Evolutionary conservation across 495 filamentous ascomycete species (phyloP).

Genomic region (Penicillium diatomitis): DNA sequence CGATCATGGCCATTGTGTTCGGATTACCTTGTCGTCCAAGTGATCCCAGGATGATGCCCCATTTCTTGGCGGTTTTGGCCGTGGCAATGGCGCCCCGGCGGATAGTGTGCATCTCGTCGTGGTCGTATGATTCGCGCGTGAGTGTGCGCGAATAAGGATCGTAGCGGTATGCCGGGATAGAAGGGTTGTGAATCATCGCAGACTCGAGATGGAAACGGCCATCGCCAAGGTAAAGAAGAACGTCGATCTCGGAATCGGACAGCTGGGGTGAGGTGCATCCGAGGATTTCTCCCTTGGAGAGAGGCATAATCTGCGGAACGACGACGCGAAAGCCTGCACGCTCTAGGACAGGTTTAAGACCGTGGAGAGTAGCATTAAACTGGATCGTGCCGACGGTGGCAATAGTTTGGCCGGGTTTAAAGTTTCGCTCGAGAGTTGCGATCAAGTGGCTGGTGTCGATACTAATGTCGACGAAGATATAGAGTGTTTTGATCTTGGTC

Average conservation of each 20-base stretch:
- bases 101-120: slow-evolving; percentile 77
- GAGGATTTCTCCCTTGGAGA: slow-evolving; percentile 89
- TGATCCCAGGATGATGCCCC: slow-evolving; percentile 90
- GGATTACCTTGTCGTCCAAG: slow-evolving; percentile 93
- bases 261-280: slow-evolving; percentile 89
- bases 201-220: slow-evolving; percentile 95
- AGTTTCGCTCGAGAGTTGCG: slow-evolving; percentile 82
- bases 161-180: slow-evolving; percentile 85
- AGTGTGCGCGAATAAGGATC: slow-evolving; percentile 91
- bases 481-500: slow-evolving; percentile 89
- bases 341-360: slow-evolving; percentile 63
- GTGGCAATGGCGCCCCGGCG: slow-evolving; percentile 65
- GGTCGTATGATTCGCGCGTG: slow-evolving; percentile 81
- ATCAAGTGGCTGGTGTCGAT: slow-evolving; percentile 85
- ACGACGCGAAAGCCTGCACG: slow-evolving; percentile 71
- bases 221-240: slow-evolving; percentile 89
- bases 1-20: slow-evolving; percentile 79
- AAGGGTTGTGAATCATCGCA: slow-evolving; percentile 96
- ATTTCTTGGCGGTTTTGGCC: slow-evolving; percentile 70
- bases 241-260: slow-evolving; percentile 47
- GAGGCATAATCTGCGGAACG: slow-evolving; percentile 85
- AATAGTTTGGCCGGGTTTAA: slow-evolving; percentile 71
- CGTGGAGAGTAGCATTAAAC: slow-evolving; percentile 94
- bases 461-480: slow-evolving; percentile 96
- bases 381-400: slow-evolving; percentile 96